Base-by-base conservation (phyloP, 2,329 filamentous ascomycete species). In the Fusarium lateritium region DNA sequence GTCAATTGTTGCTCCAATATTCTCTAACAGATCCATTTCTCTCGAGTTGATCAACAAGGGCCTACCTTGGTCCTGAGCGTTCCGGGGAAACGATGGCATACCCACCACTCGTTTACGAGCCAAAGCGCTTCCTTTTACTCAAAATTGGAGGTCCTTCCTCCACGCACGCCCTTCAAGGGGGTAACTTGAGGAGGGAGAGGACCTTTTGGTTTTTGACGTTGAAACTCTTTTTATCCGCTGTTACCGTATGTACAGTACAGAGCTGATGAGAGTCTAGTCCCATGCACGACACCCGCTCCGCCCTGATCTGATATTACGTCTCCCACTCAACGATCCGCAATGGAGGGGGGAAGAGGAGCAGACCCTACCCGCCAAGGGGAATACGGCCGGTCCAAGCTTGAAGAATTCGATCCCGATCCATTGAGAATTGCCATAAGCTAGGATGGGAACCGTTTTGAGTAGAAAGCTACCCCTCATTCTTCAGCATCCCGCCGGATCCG, bases 281-380 rank as follows among this genome's bases (percentile, higher is more conserved):
- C 40, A 64, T 55, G 56, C 55, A 62, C 47, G 33, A 53, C 56
- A 66, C 45, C 56, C 52, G 63, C 58, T 64, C n/a, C 49, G 46
- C 57, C 63, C 61, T 69, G 66, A 69, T 69, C 66, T 69, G 66
- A 69, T 70, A 67, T 67, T 69, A 70, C 62, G 62, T 67, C 62
- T 56, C 43, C 45, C 38, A 21, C 52, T 11, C 44, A 26, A 45
- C 49, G 56, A 70, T 56, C 56, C 52, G 43, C 47, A 54, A 39
- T 10, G 24, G 42, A 53, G 38, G 52, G 39, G 40, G 34, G 31
- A 46, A 43, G 46, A 49, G 50, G 42, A 50, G 28, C 33, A 21
- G 43, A 56, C 46, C 50, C 39, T 54, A 24, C 26, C 42, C 44
- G 26, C 40, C 44, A 47, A 54, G 54, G 28, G 52, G 31, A 67